phyloP scores from a whole-genome alignment of 2,329 filamentous ascomycete species.

The Aspergillus luchuensis region DNA sequence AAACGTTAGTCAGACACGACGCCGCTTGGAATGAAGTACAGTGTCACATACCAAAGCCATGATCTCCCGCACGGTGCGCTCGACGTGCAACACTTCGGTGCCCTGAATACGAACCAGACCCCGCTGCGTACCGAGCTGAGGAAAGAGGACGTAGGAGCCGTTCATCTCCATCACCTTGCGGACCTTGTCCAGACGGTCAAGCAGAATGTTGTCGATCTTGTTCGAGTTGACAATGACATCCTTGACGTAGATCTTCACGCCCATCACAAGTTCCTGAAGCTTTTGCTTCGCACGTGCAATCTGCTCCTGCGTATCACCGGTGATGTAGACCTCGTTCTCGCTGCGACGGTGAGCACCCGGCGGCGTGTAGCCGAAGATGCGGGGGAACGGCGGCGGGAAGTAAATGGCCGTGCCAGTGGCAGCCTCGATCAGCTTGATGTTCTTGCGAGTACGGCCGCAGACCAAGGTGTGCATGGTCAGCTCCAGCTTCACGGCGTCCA shows the following conservation, averaged over 20 bases:
- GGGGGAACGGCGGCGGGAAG: slow-evolving; percentile 91
- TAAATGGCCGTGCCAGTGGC: slow-evolving; percentile 96
- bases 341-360: slow-evolving; percentile 78
- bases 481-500: slow-evolving; percentile 81
- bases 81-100: slow-evolving; percentile 88
- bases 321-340: slow-evolving; percentile 91
- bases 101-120: slow-evolving; percentile 88
- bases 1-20: slow-evolving; percentile 5
- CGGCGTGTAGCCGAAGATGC: slow-evolving; percentile 86
- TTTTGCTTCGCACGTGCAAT: slow-evolving; percentile 89
- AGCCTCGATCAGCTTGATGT: slow-evolving; percentile 97
- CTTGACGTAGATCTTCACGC: slow-evolving; percentile 84
- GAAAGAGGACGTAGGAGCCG: slow-evolving; percentile 91
- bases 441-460: slow-evolving; percentile 90
- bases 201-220: slow-evolving; percentile 92
- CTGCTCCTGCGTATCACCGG: slow-evolving; percentile 79
- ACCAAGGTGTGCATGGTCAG: slow-evolving; percentile 86
- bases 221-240: slow-evolving; percentile 85
- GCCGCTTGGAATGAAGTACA: background rate
- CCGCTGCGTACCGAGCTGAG: slow-evolving; percentile 80
- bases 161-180: slow-evolving; percentile 97
- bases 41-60: slow-evolving; percentile 74
- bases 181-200: slow-evolving; percentile 91
- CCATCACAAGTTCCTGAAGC: slow-evolving; percentile 79
- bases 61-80: slow-evolving; percentile 91